Percentiles rank a stretch among this genome's conserved stretches.
Conservation (phyloP, 805 yeast species). For the Barnettozyma pratensis region DNA sequence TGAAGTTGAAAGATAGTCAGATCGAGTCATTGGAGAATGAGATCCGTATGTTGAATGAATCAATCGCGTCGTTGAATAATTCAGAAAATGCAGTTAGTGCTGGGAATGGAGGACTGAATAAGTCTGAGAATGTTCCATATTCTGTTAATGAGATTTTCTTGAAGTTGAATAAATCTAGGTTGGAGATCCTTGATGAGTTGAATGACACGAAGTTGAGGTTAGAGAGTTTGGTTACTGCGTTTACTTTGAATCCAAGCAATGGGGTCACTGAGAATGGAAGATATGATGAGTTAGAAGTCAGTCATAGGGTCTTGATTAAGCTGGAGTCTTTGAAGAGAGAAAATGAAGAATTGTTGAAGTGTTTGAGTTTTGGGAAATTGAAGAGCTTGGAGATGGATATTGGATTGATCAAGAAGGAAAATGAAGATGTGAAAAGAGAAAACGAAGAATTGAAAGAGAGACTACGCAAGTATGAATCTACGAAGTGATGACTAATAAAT, state of each 20-base stretch:
- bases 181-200: conserved; percentile 45
- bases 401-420: conserved; percentile 51
- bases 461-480: not conserved
- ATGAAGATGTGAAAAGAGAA: conserved; percentile 39
- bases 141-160: conserved; percentile 42
- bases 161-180: conserved; percentile 42
- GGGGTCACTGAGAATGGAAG: conserved; percentile 48
- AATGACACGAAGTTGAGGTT: conserved; percentile 56
- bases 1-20: conserved; percentile 50
- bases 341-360: conserved; percentile 62
- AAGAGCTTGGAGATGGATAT: conserved; percentile 66
- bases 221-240: conserved; percentile 57
- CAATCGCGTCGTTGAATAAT: conserved; percentile 2
- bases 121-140: conserved; percentile 34
- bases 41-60: conserved; percentile 32
- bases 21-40: conserved; percentile 43
- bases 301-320: conserved; percentile 66
- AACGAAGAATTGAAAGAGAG: conserved; percentile 3
- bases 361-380: conserved; percentile 72
- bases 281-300: conserved; percentile 68
- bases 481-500: not conserved
- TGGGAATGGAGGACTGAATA: not conserved
- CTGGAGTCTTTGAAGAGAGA: conserved; percentile 58
- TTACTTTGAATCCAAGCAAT: conserved; percentile 45
- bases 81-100: not conserved